Percentiles rank a stretch among this genome's conserved stretches.
Evolutionary conservation across 352 stramenopile genomes (phyloP).

Genomic region (Globisporangium parvum): DNA sequence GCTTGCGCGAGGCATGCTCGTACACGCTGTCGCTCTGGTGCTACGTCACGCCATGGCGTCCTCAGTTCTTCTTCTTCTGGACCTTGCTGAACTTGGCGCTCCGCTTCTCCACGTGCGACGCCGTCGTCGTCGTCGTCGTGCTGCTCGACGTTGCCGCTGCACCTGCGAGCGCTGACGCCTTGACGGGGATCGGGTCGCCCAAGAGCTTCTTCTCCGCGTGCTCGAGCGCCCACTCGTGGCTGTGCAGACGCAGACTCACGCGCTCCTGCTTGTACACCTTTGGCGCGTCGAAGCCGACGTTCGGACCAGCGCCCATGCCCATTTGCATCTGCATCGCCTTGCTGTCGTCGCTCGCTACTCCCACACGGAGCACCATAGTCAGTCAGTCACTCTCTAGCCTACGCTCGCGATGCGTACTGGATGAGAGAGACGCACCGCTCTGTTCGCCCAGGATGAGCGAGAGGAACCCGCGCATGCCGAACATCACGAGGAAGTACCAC

Average conservation of each 20-base stretch:
- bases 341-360: conserved; percentile 72
- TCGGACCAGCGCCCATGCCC: conserved; percentile 80
- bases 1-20: too few species aligned
- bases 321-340: conserved; percentile 92
- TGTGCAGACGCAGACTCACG: conserved; percentile 77
- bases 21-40: too few species aligned
- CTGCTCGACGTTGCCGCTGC: conserved; percentile 10
- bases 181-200: conserved; percentile 57
- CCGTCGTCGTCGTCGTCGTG: conserved; percentile 15
- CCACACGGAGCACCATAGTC: not conserved
- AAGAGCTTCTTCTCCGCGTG: conserved; percentile 81
- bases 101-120: conserved; percentile 35
- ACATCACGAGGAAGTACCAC: conserved; percentile 99
- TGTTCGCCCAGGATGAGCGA: conserved; percentile 94
- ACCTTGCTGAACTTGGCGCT: conserved; percentile 75
- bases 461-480: conserved; percentile 96
- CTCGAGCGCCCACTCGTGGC: conserved; percentile 76
- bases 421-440: conserved; percentile 32
- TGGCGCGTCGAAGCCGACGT: conserved; percentile 86
- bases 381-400: too few species aligned
- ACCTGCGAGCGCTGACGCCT: conserved; percentile 13
- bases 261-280: conserved; percentile 89
- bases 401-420: not conserved
- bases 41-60: not conserved
- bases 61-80: conserved; percentile 44